Conservation (phyloP, 352 stramenopile species). For the Globisporangium orthogonon region DNA sequence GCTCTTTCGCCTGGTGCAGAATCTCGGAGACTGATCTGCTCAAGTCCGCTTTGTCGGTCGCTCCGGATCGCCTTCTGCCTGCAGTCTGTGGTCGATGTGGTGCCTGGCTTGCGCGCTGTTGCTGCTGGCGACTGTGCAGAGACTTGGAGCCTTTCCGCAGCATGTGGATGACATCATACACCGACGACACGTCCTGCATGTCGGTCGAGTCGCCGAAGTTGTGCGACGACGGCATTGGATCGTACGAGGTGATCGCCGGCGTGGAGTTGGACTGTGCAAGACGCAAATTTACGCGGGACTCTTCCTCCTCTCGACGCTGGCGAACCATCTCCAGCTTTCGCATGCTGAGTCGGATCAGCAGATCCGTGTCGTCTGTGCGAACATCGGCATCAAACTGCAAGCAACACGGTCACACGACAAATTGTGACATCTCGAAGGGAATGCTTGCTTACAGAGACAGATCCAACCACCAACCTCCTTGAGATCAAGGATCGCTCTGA, state of each 20-base stretch:
- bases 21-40: slow-evolving; percentile 10
- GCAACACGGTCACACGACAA: not conserved
- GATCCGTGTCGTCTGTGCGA: slow-evolving; percentile 10
- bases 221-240: not conserved
- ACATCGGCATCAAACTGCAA: slow-evolving; percentile 11
- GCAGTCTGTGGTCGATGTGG: slow-evolving; percentile 3
- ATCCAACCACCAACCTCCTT: slow-evolving; percentile 4
- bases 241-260: not conserved
- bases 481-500: slow-evolving; percentile 3
- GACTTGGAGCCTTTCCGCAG: slow-evolving; percentile 16
- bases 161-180: slow-evolving; percentile 11
- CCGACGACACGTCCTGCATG: not conserved
- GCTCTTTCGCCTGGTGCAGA: not conserved
- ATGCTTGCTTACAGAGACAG: not conserved
- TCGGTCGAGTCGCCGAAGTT: not conserved
- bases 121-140: slow-evolving; percentile 8
- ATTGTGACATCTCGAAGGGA: no score
- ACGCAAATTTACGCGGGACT: slow-evolving; percentile 2
- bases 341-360: slow-evolving; percentile 9
- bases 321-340: slow-evolving; percentile 15
- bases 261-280: slow-evolving; percentile 1
- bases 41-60: not conserved
- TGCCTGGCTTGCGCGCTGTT: slow-evolving; percentile 1
- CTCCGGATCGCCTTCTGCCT: not conserved
- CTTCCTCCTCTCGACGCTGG: slow-evolving; percentile 6